A percentile compares a stretch with the other conserved stretches of the same genome.
Conservation (phyloP, 768 basidiomycete species). For the Tephrocybe sp. region DNA sequence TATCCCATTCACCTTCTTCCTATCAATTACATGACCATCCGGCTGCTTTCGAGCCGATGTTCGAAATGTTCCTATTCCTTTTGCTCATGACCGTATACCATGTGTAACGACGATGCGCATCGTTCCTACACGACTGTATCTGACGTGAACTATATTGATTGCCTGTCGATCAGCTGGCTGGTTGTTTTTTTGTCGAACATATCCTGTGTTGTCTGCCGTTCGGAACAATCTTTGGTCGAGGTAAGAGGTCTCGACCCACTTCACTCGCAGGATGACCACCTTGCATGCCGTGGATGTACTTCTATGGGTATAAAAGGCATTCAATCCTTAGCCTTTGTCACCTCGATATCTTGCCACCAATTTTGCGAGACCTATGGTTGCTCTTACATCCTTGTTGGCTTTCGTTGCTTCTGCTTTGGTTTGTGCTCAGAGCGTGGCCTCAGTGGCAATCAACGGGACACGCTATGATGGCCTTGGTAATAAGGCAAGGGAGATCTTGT, state of each 20-base stretch:
- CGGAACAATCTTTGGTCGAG: neutral
- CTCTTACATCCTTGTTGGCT: constrained; percentile 14
- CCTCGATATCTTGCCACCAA: neutral
- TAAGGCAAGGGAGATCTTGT: constrained; percentile 29
- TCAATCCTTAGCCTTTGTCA: neutral
- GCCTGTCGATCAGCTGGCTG: too few relatives aligned
- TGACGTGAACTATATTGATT: constrained; percentile 1
- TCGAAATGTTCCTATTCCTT: neutral
- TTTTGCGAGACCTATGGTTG: constrained; percentile 13
- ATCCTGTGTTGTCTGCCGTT: neutral
- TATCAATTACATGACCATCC: constrained; percentile 4
- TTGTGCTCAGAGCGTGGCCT: constrained; percentile 12
- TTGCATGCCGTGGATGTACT: too few relatives aligned
- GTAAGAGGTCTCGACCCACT: neutral
- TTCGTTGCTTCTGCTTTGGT: constrained; percentile 16
- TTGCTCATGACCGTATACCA: constrained; percentile 8
- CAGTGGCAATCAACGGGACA: constrained; percentile 19
- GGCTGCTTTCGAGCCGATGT: neutral
- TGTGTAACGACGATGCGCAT: neutral
- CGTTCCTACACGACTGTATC: neutral
- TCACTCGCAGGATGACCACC: too few relatives aligned
- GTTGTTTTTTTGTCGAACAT: neutral
- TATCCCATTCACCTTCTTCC: constrained; percentile 3
- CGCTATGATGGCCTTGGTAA: constrained; percentile 26
- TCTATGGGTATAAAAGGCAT: neutral